phyloP scores from a whole-genome alignment of 495 filamentous ascomycete genomes.

The Lasiosphaeriaceae sp. region DNA sequence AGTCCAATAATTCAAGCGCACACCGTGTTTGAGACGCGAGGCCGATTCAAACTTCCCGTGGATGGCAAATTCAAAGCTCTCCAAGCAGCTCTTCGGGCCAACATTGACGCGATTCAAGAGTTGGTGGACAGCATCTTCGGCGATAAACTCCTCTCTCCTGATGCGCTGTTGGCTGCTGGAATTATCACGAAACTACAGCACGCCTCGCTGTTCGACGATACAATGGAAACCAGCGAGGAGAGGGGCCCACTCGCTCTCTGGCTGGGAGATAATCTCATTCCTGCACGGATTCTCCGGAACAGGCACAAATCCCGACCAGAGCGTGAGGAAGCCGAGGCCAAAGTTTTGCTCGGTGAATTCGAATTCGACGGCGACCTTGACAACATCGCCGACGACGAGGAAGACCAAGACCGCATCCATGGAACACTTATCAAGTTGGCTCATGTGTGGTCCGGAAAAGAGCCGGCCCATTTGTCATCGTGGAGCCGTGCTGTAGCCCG shows the following conservation, averaged over 20 bases:
- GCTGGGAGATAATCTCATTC: constrained; percentile 52
- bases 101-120: constrained; percentile 35
- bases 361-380: constrained; percentile 35
- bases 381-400: constrained; percentile 39
- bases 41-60: constrained; percentile 6
- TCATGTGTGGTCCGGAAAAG: constrained; percentile 35
- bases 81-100: constrained; percentile 21
- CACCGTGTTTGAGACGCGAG: constrained; percentile 61
- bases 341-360: constrained; percentile 29
- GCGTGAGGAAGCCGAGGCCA: constrained; percentile 23
- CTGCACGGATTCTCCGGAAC: constrained; percentile 13
- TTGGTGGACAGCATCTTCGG: constrained; percentile 48
- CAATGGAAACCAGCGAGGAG: constrained; percentile 43
- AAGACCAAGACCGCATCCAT: constrained; percentile 29
- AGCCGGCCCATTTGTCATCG: constrained; percentile 8
- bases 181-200: constrained; percentile 61
- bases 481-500: constrained; percentile 15
- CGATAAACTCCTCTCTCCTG: constrained; percentile 44
- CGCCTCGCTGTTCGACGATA: constrained; percentile 55
- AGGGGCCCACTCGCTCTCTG: constrained; percentile 56
- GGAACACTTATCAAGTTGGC: constrained; percentile 31
- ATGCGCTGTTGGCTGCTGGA: constrained; percentile 42
- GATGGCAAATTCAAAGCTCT: constrained; percentile 22
- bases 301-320: constrained; percentile 18
- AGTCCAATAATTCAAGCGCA: constrained; percentile 61